A percentile compares a stretch with the other conserved stretches of the same genome.
phyloP scores from a whole-genome alignment of 495 filamentous ascomycete genomes.

The Penicillium turbatum region DNA sequence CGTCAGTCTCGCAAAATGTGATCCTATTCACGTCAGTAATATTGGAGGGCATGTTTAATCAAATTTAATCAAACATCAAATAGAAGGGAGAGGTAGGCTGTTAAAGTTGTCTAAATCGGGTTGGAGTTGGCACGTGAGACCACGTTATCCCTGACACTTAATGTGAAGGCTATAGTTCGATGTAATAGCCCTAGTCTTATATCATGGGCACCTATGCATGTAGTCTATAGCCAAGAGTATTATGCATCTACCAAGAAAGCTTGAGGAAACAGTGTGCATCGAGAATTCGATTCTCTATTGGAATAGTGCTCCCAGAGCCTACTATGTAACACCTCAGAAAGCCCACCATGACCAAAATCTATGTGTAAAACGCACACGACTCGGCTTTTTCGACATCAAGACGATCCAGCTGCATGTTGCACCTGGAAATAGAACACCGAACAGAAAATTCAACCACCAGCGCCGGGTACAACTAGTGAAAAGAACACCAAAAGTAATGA shows the following conservation, averaged over 20 bases:
- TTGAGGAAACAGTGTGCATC: background rate
- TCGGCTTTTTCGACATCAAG: slow-evolving; percentile 17
- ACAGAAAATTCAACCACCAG: slow-evolving; percentile 38
- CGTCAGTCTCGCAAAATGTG: slow-evolving; percentile 38
- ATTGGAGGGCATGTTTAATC: slow-evolving; percentile 20
- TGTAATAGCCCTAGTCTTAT: background rate
- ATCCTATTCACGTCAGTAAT: slow-evolving; percentile 8
- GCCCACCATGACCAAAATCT: slow-evolving; percentile 20
- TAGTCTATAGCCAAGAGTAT: background rate
- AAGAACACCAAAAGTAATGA: slow-evolving; percentile 13
- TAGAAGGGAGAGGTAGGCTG: background rate
- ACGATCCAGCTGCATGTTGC: slow-evolving; percentile 23
- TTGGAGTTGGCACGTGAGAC: background rate
- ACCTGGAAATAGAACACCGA: slow-evolving; percentile 30
- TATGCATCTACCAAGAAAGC: background rate
- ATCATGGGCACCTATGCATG: background rate
- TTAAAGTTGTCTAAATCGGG: background rate
- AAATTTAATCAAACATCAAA: background rate
- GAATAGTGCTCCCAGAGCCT: slow-evolving; percentile 24
- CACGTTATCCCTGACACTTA: background rate
- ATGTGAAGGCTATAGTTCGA: background rate
- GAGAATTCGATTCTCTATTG: slow-evolving; percentile 2
- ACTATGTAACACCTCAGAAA: slow-evolving; percentile 20
- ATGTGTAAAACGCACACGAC: slow-evolving; percentile 17
- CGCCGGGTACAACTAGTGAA: slow-evolving; percentile 29